These are phyloP conservation scores for Lagerstroemia speciosa DNA, from an alignment of 345 rosid genomes.

Conservation along the genomic window DNA sequence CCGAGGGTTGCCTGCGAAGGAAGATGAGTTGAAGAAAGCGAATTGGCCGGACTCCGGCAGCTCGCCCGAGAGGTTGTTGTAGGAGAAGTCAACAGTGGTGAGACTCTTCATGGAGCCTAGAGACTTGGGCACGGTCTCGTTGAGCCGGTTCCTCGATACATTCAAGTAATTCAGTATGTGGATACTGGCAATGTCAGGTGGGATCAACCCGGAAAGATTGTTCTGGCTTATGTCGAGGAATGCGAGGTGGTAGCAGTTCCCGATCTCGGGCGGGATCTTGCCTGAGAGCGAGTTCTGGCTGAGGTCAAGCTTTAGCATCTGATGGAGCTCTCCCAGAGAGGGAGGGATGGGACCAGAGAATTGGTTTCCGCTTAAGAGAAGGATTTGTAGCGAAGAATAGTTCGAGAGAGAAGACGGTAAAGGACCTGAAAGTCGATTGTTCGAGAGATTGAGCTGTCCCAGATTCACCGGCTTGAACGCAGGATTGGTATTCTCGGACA, in stretches of 20 bases:
- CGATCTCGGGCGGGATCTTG: slow-evolving; percentile 52
- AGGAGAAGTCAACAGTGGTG: slow-evolving; percentile 78
- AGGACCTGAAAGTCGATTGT: slow-evolving; percentile 60
- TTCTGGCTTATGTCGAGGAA: slow-evolving; percentile 63
- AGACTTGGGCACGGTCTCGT: slow-evolving; percentile 48
- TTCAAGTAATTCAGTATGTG: slow-evolving; percentile 68
- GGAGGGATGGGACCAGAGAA: slow-evolving; percentile 65
- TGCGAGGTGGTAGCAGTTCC: slow-evolving; percentile 39
- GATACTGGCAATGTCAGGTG: slow-evolving; percentile 40
- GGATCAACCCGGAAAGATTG: slow-evolving; percentile 53
- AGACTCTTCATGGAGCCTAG: slow-evolving; percentile 72
- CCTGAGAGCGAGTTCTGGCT: slow-evolving; percentile 75
- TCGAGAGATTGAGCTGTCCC: slow-evolving; percentile 58
- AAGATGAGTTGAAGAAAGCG: slow-evolving; percentile 67
- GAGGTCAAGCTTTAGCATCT: slow-evolving; percentile 49
- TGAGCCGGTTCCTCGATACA: slow-evolving; percentile 68
- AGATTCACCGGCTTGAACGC: slow-evolving; percentile 26
- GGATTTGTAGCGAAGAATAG: slow-evolving; percentile 59
- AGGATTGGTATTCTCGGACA: slow-evolving; percentile 27
- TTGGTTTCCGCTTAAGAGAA: slow-evolving; percentile 51
- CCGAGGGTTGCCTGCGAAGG: slow-evolving; percentile 72
- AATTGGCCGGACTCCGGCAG: slow-evolving; percentile 76
- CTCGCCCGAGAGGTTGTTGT: slow-evolving; percentile 68
- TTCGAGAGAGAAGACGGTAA: slow-evolving; percentile 59
- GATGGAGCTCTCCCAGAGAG: slow-evolving; percentile 46